phyloP scores from a whole-genome alignment of 768 basidiomycete genomes.

The Tulasnella sp. region DNA sequence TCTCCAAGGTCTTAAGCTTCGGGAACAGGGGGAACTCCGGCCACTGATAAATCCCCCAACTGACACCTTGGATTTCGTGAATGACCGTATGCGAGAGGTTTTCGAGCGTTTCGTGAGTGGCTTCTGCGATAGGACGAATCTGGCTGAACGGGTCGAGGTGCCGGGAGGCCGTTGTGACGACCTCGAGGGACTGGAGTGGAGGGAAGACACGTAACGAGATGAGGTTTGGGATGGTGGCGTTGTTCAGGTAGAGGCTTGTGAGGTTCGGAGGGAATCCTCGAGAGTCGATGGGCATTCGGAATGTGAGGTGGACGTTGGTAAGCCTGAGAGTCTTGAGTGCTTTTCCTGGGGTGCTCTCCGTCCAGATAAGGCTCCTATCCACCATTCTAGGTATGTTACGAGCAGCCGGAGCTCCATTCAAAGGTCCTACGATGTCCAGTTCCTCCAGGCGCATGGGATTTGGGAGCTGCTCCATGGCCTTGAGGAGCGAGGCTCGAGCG shows the following conservation, averaged over 20 bases:
- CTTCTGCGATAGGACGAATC: neutral
- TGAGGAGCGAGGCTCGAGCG: neutral
- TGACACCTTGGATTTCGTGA: slow-evolving; percentile 4
- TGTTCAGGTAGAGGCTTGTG: slow-evolving; percentile 7
- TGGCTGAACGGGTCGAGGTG: slow-evolving; percentile 25
- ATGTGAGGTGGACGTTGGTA: slow-evolving; percentile 17
- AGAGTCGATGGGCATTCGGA: slow-evolving; percentile 15
- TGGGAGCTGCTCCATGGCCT: slow-evolving; percentile 4
- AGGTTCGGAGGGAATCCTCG: slow-evolving; percentile 22
- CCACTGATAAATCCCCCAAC: slow-evolving; percentile 20
- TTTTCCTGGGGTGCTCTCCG: neutral
- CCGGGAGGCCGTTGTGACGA: neutral
- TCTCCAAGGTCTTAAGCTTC: slow-evolving; percentile 16
- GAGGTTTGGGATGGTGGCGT: slow-evolving; percentile 16
- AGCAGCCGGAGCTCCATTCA: neutral
- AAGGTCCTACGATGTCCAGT: slow-evolving; percentile 14
- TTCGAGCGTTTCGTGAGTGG: slow-evolving; percentile 7
- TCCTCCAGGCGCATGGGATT: slow-evolving; percentile 1
- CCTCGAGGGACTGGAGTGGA: slow-evolving; percentile 15
- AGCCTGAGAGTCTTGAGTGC: slow-evolving; percentile 16
- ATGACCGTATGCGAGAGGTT: slow-evolving; percentile 19
- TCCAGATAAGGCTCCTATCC: slow-evolving; percentile 25
- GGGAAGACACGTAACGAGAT: slow-evolving; percentile 15
- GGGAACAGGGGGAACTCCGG: slow-evolving; percentile 3
- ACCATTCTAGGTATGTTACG: slow-evolving; percentile 19